Conservation (phyloP, 108 stramenopile genomes). For the Conticribra weissflogii region DNA sequence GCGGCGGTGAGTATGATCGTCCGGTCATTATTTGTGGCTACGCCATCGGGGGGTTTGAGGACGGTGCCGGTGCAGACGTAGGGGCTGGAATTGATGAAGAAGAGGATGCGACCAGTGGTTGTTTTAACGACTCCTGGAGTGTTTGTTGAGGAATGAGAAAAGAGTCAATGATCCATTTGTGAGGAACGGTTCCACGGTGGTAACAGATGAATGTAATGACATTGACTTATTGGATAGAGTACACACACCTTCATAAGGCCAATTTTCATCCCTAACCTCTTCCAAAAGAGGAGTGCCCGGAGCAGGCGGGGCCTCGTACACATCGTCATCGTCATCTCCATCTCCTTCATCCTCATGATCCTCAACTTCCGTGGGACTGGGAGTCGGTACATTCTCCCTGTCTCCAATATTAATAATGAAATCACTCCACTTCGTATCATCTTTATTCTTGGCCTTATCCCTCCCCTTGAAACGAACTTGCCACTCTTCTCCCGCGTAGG, state of each 20-base stretch:
- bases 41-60: constrained; percentile 6
- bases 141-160: background rate
- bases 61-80: constrained; percentile 50
- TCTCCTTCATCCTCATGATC: too few species aligned
- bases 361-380: too few species aligned
- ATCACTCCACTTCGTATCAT: constrained; percentile 23
- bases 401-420: constrained; percentile 20
- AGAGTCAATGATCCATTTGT: too few species aligned
- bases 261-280: background rate
- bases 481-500: constrained; percentile 22
- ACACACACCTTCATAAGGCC: background rate
- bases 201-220: too few species aligned
- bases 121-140: constrained; percentile 30
- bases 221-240: too few species aligned
- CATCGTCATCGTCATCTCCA: background rate
- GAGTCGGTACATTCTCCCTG: background rate
- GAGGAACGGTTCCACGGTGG: too few species aligned
- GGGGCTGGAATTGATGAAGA: constrained; percentile 37
- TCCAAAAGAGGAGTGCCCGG: background rate
- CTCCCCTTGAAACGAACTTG: constrained; percentile 4
- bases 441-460: constrained; percentile 13
- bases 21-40: too few species aligned
- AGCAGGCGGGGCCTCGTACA: background rate
- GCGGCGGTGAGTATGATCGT: constrained; percentile 40
- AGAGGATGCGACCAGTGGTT: constrained; percentile 45